Base-by-base conservation (phyloP, 805 yeast genomes). In the Wickerhamiella spandovensis region DNA sequence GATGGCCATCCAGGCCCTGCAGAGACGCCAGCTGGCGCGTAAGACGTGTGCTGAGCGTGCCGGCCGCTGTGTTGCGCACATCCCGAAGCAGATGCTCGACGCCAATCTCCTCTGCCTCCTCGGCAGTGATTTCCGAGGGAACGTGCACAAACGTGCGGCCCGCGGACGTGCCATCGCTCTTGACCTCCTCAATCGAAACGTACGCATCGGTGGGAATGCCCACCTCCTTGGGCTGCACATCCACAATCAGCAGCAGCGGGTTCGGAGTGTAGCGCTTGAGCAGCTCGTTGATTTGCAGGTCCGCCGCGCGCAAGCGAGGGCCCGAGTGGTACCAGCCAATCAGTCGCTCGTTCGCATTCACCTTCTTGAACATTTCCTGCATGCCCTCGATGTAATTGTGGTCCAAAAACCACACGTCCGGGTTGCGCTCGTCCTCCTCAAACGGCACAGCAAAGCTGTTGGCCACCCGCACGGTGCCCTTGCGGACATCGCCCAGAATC, bases 321-420 rank as follows among this genome's bases (percentile, higher is more conserved):
- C 98, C 99, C 8, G 95, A 82, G 67, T 92, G 99, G 65, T 92
- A 92, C 99, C 99, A 92, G n/a, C 99, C 99, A 64, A 92, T 81
- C 46, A 92, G 74, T 64, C 80, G 85, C 67, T 92, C 99, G 69
- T 86, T 89, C 18, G 99, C 99, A 69, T 89, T 94, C 65, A 92
- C 89, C 67, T 94, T 92, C 65, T 85, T 87, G 70, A 88, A 90
- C 99, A 92, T 92, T 58, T 88, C 96, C 56, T 88, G 82, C 99
- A 92, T 92, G 49, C 84, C 78, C 63, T 90, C 97, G 53, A 92
- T 86, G 66, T 82, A 92, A 65, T 92, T 90, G 70, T 92, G 98
- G 65, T 92, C 98, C 60, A 92, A 71, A 64, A 92, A 92, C 97
- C 97, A 92, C 44, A 94, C 96, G 20, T 80, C 81, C 2, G 95